These are phyloP conservation scores for Penicillium freii DNA, from an alignment of 2,329 filamentous ascomycete species.

Conservation along the genomic window DNA sequence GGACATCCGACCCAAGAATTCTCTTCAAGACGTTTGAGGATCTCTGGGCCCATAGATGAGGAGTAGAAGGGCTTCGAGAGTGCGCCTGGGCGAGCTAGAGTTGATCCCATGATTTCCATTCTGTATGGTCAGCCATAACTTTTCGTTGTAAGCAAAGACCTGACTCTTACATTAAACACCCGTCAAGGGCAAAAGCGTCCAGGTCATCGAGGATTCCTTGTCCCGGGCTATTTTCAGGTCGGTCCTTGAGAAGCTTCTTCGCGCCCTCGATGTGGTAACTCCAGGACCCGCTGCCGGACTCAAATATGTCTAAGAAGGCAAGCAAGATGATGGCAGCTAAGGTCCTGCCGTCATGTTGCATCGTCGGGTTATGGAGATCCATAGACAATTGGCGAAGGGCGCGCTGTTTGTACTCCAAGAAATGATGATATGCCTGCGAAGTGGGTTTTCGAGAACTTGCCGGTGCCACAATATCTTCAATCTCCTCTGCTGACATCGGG, in stretches of 20 bases:
- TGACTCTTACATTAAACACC: slow-evolving; percentile 36
- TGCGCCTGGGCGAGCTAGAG: slow-evolving; percentile 40
- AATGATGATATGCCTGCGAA: slow-evolving; percentile 41
- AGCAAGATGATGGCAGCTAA: slow-evolving; percentile 50
- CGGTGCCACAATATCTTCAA: slow-evolving; percentile 31
- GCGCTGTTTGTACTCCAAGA: slow-evolving; percentile 50
- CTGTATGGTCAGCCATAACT: slow-evolving; percentile 18
- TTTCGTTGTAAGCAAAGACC: neutral
- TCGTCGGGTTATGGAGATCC: slow-evolving; percentile 30
- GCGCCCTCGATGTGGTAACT: slow-evolving; percentile 53
- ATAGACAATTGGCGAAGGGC: slow-evolving; percentile 45
- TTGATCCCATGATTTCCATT: slow-evolving; percentile 45
- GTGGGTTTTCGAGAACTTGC: slow-evolving; percentile 32
- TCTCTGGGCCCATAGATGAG: slow-evolving; percentile 35
- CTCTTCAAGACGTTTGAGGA: slow-evolving; percentile 41
- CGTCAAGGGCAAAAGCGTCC: slow-evolving; percentile 39
- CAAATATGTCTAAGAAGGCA: slow-evolving; percentile 51
- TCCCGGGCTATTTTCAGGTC: slow-evolving; percentile 23
- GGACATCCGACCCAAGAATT: slow-evolving; percentile 44
- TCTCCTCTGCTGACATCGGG: slow-evolving; percentile 24
- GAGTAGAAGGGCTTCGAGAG: slow-evolving; percentile 42
- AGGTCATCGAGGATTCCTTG: slow-evolving; percentile 34
- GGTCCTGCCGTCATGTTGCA: slow-evolving; percentile 43
- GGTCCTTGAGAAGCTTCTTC: slow-evolving; percentile 46
- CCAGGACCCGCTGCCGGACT: slow-evolving; percentile 53